A percentile compares a stretch with the other conserved stretches of the same genome.
Conservation (phyloP, 106 monocot species). For the Dendrobium officinale region DNA sequence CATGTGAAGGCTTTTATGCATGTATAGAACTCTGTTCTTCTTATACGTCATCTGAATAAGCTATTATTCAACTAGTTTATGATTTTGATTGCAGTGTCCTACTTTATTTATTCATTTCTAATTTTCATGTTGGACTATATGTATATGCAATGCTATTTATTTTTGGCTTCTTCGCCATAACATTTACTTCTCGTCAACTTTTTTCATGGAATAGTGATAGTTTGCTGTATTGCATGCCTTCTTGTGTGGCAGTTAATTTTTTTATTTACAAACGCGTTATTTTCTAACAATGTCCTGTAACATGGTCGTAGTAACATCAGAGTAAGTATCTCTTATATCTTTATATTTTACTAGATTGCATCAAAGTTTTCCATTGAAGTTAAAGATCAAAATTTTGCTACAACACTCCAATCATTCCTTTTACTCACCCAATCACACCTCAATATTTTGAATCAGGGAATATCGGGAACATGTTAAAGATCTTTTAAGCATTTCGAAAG, state of each 20-base stretch:
- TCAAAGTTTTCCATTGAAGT: neutral
- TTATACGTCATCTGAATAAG: neutral
- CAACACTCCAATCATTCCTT: too few relatives aligned
- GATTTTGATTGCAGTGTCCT: neutral
- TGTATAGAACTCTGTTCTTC: neutral
- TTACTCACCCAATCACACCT: neutral
- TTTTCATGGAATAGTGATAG: neutral
- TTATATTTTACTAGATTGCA: neutral
- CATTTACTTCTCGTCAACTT: neutral
- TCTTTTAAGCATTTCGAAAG: slow-evolving; percentile 31
- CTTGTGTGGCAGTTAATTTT: neutral
- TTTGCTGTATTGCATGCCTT: neutral
- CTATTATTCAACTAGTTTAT: neutral
- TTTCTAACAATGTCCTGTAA: neutral
- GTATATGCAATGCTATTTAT: neutral
- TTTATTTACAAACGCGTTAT: neutral
- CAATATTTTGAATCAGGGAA: slow-evolving; percentile 24
- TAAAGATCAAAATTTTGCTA: neutral
- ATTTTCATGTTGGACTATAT: neutral
- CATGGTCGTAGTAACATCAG: neutral
- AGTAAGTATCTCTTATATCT: neutral
- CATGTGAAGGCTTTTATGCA: too few relatives aligned
- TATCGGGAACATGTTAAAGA: slow-evolving; percentile 52
- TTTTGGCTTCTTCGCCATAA: neutral
- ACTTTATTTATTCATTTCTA: neutral